These are phyloP conservation scores for Ilyonectria sp. DNA, from an alignment of 2,329 filamentous ascomycete species.

Conservation along the genomic window DNA sequence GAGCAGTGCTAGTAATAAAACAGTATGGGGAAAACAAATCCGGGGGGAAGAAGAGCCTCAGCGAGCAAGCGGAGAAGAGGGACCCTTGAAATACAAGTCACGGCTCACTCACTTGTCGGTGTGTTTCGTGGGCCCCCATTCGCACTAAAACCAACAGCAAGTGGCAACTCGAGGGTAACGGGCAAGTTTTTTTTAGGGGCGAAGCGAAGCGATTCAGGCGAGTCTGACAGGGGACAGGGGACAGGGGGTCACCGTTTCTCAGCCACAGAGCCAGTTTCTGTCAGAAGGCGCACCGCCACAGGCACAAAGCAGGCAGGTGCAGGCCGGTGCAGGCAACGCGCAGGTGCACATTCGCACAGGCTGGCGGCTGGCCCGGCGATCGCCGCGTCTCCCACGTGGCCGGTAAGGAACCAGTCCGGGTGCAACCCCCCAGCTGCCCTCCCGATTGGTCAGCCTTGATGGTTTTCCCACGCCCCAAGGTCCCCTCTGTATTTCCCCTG, in stretches of 20 bases:
- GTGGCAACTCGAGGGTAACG: slow-evolving; percentile 10
- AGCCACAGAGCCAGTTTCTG: neutral
- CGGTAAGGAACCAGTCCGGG: slow-evolving; percentile 23
- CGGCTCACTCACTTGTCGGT: slow-evolving; percentile 20
- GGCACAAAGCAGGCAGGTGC: neutral
- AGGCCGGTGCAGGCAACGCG: neutral
- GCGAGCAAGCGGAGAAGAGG: slow-evolving; percentile 17
- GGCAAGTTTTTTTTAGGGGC: neutral
- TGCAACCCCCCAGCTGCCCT: slow-evolving; percentile 30
- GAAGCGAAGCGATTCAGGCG: slow-evolving; percentile 5
- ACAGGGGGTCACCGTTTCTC: neutral
- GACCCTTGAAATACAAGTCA: slow-evolving; percentile 9
- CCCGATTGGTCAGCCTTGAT: slow-evolving; percentile 45
- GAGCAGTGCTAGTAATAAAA: slow-evolving; percentile 4
- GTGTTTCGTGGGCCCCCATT: slow-evolving; percentile 19
- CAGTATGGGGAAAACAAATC: slow-evolving; percentile 10
- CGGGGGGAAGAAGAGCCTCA: slow-evolving; percentile 4
- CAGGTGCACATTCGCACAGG: neutral
- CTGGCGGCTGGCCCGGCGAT: slow-evolving; percentile 18
- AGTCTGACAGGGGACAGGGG: slow-evolving; percentile 29
- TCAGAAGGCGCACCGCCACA: slow-evolving; percentile 4
- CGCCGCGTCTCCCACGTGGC: slow-evolving; percentile 31
- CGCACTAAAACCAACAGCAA: slow-evolving; percentile 12
- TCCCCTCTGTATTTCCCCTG: slow-evolving; percentile 5
- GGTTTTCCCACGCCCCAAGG: slow-evolving; percentile 9